phyloP scores from a whole-genome alignment of 345 rosid genomes.

The Erucastrum elatum region DNA sequence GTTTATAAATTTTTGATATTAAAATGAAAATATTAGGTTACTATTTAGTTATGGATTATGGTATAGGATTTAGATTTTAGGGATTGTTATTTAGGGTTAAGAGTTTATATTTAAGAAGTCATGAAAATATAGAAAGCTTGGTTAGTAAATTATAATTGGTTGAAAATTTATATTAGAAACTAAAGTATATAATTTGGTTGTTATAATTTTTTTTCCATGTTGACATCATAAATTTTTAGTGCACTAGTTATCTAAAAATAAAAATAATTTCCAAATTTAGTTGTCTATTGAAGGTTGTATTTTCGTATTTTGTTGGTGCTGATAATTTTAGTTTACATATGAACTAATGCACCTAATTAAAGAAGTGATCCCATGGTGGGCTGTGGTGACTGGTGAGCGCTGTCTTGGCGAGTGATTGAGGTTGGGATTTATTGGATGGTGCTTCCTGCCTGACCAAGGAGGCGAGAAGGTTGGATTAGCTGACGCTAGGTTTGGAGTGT shows the following conservation, averaged over 20 bases:
- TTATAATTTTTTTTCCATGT: no score
- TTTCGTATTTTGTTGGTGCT: background rate
- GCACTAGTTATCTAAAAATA: background rate
- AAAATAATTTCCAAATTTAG: background rate
- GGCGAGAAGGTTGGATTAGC: conserved; percentile 43
- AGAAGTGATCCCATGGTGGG: conserved; percentile 43
- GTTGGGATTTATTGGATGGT: conserved; percentile 38
- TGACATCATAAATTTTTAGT: no score
- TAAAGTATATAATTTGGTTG: no score
- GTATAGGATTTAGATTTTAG: no score
- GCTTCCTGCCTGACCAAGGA: conserved; percentile 54
- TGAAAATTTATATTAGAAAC: no score
- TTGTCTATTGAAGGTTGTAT: background rate
- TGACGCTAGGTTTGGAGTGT: conserved; percentile 50
- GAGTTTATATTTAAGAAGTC: no score
- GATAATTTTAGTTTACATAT: background rate
- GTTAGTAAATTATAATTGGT: no score
- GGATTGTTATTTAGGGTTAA: no score
- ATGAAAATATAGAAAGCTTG: no score
- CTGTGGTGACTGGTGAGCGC: conserved; percentile 56
- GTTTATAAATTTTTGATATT: no score
- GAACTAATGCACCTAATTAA: background rate
- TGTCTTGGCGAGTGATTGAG: conserved; percentile 51
- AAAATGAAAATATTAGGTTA: no score
- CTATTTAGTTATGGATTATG: no score